phyloP scores from a whole-genome alignment of 768 basidiomycete genomes.

The Holtermanniella nyarrowii region DNA sequence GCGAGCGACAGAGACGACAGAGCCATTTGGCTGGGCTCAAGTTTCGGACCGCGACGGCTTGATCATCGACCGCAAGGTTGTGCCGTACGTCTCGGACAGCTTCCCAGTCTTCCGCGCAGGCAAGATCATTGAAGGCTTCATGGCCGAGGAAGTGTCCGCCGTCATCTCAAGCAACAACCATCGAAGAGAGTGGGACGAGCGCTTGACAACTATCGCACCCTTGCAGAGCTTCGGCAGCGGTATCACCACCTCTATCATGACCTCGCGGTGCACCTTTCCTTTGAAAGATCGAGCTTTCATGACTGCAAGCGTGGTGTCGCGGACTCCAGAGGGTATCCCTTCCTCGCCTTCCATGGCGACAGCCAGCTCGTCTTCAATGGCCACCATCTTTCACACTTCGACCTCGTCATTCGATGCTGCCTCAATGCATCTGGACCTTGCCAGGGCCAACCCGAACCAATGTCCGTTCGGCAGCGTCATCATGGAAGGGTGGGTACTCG shows the following conservation, averaged over 20 bases:
- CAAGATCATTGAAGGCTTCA: slow-evolving; percentile 85
- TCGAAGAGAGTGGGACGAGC: slow-evolving; percentile 76
- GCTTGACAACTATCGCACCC: slow-evolving; percentile 58
- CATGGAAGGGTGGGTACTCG: slow-evolving; percentile 89
- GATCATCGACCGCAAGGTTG: slow-evolving; percentile 62
- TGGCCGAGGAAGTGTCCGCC: slow-evolving; percentile 78
- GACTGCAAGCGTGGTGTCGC: slow-evolving; percentile 61
- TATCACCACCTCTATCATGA: slow-evolving; percentile 59
- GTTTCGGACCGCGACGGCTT: slow-evolving; percentile 64
- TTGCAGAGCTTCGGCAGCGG: slow-evolving; percentile 71
- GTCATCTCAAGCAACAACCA: slow-evolving; percentile 61
- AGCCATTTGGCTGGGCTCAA: slow-evolving; percentile 58
- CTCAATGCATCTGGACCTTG: slow-evolving; percentile 51
- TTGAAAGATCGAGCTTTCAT: slow-evolving; percentile 84
- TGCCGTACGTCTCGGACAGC: slow-evolving; percentile 62
- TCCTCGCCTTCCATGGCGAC: slow-evolving; percentile 31
- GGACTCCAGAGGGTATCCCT: slow-evolving; percentile 35
- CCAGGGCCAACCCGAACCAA: slow-evolving; percentile 64
- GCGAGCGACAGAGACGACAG: slow-evolving; percentile 45
- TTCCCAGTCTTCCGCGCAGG: slow-evolving; percentile 79
- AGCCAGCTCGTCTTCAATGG: slow-evolving; percentile 40
- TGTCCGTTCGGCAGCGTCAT: slow-evolving; percentile 72
- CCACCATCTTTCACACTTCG: slow-evolving; percentile 70
- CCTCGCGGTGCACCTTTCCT: slow-evolving; percentile 71
- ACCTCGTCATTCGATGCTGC: slow-evolving; percentile 53